phyloP scores from a whole-genome alignment of 441 rosid genomes.

The Mallotus japonicus region DNA sequence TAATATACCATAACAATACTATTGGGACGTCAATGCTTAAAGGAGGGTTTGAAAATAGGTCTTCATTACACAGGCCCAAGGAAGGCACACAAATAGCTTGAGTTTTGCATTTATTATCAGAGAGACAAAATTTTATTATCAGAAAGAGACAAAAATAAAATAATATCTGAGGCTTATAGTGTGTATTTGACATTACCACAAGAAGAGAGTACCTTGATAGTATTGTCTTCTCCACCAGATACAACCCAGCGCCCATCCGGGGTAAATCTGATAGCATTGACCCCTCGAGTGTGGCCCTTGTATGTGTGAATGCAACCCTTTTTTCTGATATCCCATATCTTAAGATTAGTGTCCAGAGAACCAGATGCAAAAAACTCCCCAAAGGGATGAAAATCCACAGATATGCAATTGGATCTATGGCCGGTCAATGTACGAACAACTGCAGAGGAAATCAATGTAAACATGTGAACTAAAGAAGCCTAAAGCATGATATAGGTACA shows the following conservation, averaged over 20 bases:
- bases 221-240: slow-evolving; percentile 97
- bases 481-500: slow-evolving; percentile 12
- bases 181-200: slow-evolving; percentile 14
- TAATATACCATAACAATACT: too few species aligned
- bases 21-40: neutral
- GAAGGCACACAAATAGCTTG: neutral
- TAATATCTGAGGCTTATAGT: neutral
- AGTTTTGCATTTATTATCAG: neutral
- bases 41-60: neutral
- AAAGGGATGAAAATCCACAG: slow-evolving; percentile 96
- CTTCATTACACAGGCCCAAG: neutral
- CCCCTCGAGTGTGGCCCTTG: slow-evolving; percentile 98
- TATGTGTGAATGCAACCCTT: slow-evolving; percentile 98
- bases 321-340: slow-evolving; percentile 99
- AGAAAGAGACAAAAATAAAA: slow-evolving; percentile 1
- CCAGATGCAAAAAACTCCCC: slow-evolving; percentile 99
- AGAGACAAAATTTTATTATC: neutral
- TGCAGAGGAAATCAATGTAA: slow-evolving; percentile 27
- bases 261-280: slow-evolving; percentile 92
- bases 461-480: slow-evolving; percentile 19
- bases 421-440: slow-evolving; percentile 94
- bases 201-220: slow-evolving; percentile 67
- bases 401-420: slow-evolving; percentile 95
- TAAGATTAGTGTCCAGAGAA: slow-evolving; percentile 91
- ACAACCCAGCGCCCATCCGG: slow-evolving; percentile 99